Evolutionary conservation across 441 rosid species (phyloP), one percentile per base, ranked within the genome.

Genomic region (Mallotus repandus): DNA sequence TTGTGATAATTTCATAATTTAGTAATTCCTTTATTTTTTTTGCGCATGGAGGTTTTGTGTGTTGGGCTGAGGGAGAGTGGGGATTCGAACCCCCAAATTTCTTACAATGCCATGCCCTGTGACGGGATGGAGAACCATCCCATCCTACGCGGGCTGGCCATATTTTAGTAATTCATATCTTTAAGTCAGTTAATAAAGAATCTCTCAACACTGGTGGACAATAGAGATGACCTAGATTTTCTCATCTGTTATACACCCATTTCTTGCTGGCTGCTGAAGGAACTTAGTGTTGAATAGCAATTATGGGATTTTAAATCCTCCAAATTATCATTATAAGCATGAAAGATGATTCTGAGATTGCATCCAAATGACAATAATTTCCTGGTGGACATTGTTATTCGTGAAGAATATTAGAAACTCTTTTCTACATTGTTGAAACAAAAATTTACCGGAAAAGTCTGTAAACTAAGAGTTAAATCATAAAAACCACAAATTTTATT

Each of bases 281-380:
- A 49, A 29, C 19, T 55, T 66, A 9, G 59, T 25, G 22, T 29
- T 18, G 64, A 10, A 57, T 53, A 54, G 63, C 9, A 45, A 45
- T 7, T 41, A 63, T 72, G 38, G n/a, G 64, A 13, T 53, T 45
- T 22, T 48, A 15, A 13, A n/a, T 56, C 50, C 15, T 50, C 50
- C 10, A 19, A 13, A 21, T 50, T 43, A 16, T 50, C 9, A 10
- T 25, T 18, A 41, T 41, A 11, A 53, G 19, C 63, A 63, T 63
- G 69, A 45, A 73, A 19, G 50, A 16, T 43, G 54, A 29, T 73
- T 25, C 14, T 56, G 43, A 65, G 63, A 18, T 73, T 56, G 65
- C 56, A 45, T 9, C 56, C 65, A 46, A 19, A 29, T 32, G 43
- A 57, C 32, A 53, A 5, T 12, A 29, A 60, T 60, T 60, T 8